Conservation (phyloP, 2,329 filamentous ascomycete genomes). For the Fusarium metavorans region DNA sequence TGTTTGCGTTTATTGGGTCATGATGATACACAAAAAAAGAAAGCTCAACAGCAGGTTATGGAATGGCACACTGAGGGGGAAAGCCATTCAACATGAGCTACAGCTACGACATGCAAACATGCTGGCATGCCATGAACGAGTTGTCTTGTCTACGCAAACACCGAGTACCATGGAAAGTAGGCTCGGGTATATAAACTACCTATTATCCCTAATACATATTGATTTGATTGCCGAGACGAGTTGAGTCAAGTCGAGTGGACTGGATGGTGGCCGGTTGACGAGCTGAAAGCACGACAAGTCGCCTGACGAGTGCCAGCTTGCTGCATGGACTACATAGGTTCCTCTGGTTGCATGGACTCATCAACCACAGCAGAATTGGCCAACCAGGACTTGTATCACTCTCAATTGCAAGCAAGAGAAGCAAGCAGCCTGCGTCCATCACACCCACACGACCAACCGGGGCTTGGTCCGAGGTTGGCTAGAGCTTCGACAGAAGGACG, state of each 20-base stretch:
- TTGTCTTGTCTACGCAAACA: constrained; percentile 18
- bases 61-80: constrained; percentile 39
- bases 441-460: constrained; percentile 36
- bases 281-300: not conserved
- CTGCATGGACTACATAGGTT: not conserved
- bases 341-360: constrained; percentile 13
- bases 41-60: constrained; percentile 40
- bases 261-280: not conserved
- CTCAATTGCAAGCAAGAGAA: constrained; percentile 22
- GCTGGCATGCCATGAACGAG: constrained; percentile 16
- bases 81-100: constrained; percentile 54
- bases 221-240: not conserved
- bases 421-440: constrained; percentile 38
- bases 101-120: constrained; percentile 28
- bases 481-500: constrained; percentile 18
- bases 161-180: constrained; percentile 16
- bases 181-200: not conserved
- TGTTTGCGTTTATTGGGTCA: constrained; percentile 27
- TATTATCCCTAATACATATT: not conserved
- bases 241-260: not conserved
- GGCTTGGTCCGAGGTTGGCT: constrained; percentile 33
- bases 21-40: constrained; percentile 35
- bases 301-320: not conserved
- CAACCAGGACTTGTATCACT: constrained; percentile 17
- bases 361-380: constrained; percentile 11